These are phyloP conservation scores for Porpolomopsis calyptriformis DNA, from an alignment of 768 basidiomycete genomes.

Conservation along the genomic window DNA sequence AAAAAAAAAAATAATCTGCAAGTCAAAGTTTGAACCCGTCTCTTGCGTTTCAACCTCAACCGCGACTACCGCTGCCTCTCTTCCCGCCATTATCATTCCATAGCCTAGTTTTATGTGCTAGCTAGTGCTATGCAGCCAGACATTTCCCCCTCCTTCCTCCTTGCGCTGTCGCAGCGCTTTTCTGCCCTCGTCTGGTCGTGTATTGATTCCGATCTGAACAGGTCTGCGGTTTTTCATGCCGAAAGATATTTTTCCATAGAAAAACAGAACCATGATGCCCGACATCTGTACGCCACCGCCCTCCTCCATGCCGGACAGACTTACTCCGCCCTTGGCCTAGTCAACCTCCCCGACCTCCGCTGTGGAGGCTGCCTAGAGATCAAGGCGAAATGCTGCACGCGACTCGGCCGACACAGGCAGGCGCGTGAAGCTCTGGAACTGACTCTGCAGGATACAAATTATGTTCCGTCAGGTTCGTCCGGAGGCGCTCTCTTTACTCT, in stretches of 20 bases:
- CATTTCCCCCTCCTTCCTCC: conserved; percentile 36
- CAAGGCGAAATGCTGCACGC: conserved; percentile 64
- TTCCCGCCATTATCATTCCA: background rate
- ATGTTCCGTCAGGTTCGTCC: conserved; percentile 50
- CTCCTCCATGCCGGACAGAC: conserved; percentile 62
- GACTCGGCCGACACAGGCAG: conserved; percentile 64
- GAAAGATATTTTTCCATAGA: conserved; percentile 74
- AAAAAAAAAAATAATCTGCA: background rate
- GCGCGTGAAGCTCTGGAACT: conserved; percentile 63
- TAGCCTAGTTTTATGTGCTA: conserved; percentile 8
- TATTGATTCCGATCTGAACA: conserved; percentile 69
- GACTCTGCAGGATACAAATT: conserved; percentile 41
- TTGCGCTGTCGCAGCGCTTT: conserved; percentile 58
- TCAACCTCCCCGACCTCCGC: conserved; percentile 50
- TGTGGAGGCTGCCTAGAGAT: conserved; percentile 74
- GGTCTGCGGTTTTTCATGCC: conserved; percentile 81
- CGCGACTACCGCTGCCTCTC: background rate
- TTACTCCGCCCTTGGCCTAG: conserved; percentile 64
- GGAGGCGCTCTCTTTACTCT: no score
- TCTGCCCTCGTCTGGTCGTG: conserved; percentile 71
- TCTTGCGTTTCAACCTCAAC: no score
- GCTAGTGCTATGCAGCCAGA: conserved; percentile 43
- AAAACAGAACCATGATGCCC: conserved; percentile 62
- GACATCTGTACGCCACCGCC: conserved; percentile 74
- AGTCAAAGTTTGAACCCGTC: no score